phyloP scores from a whole-genome alignment of 2,329 filamentous ascomycete species.

The Chaetomium sp. region DNA sequence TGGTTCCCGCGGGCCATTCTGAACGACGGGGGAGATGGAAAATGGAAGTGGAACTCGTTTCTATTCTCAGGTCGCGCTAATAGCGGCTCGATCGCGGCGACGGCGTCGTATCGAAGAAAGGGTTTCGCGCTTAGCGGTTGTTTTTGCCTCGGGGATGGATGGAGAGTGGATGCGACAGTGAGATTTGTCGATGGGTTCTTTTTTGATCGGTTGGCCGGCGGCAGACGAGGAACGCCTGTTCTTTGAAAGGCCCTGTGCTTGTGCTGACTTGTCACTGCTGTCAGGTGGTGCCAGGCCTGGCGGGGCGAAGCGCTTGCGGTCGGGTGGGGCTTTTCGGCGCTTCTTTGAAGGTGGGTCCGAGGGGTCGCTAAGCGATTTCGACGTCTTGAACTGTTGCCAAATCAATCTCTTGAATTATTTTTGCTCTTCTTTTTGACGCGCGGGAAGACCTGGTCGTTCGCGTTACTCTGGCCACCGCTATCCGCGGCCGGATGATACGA shows the following conservation, averaged over 20 bases:
- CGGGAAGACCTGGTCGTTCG: constrained; percentile 1
- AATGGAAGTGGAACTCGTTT: background rate
- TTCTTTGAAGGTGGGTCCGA: constrained; percentile 10
- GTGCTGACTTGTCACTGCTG: background rate
- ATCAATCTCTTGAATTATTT: constrained; percentile 5
- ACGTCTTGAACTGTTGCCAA: constrained; percentile 10
- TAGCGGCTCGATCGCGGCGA: background rate
- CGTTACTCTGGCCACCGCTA: background rate
- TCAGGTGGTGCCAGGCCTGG: constrained; percentile 10
- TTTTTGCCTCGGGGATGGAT: background rate
- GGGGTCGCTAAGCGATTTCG: background rate
- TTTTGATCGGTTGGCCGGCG: no score
- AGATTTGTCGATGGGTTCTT: constrained; percentile 5
- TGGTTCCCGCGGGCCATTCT: constrained; percentile 92
- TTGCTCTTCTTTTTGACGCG: background rate
- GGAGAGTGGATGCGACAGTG: background rate
- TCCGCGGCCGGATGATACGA: background rate
- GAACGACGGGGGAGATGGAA: background rate
- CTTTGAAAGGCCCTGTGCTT: no score
- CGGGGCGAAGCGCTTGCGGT: constrained; percentile 3
- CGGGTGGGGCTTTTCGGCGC: constrained; percentile 12
- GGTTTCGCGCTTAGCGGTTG: constrained; percentile 1
- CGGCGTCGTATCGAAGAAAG: background rate
- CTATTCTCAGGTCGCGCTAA: background rate
- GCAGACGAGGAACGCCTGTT: no score